These are phyloP conservation scores for Naganishia randhawae DNA, from an alignment of 768 basidiomycete species.

Conservation along the genomic window DNA sequence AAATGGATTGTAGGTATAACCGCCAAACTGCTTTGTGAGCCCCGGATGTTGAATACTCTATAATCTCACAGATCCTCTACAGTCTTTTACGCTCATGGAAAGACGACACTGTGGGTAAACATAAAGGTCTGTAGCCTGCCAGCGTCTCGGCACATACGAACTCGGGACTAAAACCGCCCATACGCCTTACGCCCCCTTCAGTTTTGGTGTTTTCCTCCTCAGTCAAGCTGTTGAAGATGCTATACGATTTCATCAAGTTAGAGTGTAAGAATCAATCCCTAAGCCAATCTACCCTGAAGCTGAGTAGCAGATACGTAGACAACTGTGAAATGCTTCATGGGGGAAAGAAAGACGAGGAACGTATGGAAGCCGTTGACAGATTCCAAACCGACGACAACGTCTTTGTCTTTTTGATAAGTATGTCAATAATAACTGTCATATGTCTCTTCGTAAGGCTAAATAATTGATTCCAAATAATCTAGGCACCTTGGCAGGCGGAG, in stretches of 20 bases:
- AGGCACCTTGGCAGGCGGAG: constrained; percentile 77
- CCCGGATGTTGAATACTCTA: not conserved
- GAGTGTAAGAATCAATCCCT: constrained; percentile 41
- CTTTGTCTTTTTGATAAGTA: constrained; percentile 78
- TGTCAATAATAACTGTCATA: not conserved
- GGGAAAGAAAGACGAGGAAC: constrained; percentile 62
- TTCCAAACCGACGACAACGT: constrained; percentile 72
- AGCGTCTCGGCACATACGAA: not conserved
- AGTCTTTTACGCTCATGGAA: constrained; percentile 66
- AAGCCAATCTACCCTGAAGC: not conserved
- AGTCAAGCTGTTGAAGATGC: constrained; percentile 80
- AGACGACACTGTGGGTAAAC: constrained; percentile 55
- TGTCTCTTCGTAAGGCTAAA: too few species aligned
- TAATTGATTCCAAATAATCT: too few species aligned
- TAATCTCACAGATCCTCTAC: constrained; percentile 65
- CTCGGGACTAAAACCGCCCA: not conserved
- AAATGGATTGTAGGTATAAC: constrained; percentile 45
- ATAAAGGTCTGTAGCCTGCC: constrained; percentile 56
- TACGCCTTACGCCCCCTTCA: constrained; percentile 25
- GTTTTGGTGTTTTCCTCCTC: constrained; percentile 91
- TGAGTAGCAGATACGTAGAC: not conserved
- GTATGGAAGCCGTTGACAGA: constrained; percentile 79
- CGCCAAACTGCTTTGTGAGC: not conserved
- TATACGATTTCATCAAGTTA: constrained; percentile 54
- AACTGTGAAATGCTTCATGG: constrained; percentile 74